Percentiles rank a stretch among this genome's conserved stretches.
Conservation (phyloP, 1,284 basidiomycete genomes). For the Ganoderma sinense region DNA sequence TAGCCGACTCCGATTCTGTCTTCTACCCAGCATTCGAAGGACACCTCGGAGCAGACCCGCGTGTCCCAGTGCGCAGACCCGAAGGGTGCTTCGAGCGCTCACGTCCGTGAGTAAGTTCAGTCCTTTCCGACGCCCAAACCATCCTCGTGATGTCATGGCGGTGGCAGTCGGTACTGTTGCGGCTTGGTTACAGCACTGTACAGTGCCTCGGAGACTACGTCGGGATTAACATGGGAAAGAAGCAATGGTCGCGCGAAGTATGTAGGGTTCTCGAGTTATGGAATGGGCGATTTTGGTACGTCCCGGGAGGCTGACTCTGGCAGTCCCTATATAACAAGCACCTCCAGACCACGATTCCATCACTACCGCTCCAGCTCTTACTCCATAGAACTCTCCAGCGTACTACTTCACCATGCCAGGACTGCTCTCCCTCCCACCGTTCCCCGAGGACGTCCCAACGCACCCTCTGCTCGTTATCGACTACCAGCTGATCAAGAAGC, state of each 20-base stretch:
- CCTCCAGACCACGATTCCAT: background rate
- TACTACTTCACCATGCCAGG: constrained; percentile 25
- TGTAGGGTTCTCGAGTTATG: background rate
- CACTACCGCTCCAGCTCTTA: background rate
- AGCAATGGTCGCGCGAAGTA: background rate
- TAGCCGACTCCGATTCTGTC: background rate
- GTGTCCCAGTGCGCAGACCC: background rate
- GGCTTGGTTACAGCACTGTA: no score
- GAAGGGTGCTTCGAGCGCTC: background rate
- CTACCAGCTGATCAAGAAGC: constrained; percentile 37
- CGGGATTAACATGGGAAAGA: background rate
- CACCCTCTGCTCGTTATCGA: constrained; percentile 47
- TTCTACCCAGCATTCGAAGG: background rate
- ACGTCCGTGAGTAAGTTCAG: background rate
- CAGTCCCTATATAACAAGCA: background rate
- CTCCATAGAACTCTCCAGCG: background rate
- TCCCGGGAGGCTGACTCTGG: background rate
- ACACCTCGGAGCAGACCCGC: background rate
- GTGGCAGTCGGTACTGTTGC: background rate
- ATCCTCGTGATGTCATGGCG: background rate
- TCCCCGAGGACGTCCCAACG: constrained; percentile 44
- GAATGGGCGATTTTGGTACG: background rate
- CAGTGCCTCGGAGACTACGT: background rate
- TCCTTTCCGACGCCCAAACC: background rate
- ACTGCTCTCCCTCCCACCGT: constrained; percentile 35